These are phyloP conservation scores for Rhododendron mucronatum DNA, from an alignment of 148 eudicot species.

Conservation along the genomic window DNA sequence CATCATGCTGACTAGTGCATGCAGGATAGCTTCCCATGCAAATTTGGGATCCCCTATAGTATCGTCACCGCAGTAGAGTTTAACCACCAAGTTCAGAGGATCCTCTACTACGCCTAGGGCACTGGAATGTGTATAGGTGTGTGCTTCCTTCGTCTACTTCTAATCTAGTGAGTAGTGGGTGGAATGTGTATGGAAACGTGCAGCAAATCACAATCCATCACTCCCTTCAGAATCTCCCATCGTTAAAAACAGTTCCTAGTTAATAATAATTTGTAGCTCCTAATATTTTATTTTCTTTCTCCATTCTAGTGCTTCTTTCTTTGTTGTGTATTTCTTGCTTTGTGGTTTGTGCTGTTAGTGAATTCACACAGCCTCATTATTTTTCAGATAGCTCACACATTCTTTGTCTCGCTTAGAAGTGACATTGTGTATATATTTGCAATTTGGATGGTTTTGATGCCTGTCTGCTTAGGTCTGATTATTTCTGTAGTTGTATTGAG, in stretches of 20 bases:
- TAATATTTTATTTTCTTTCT: background rate
- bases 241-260: conserved; percentile 6
- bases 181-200: conserved; percentile 3
- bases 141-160: background rate
- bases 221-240: conserved; percentile 12
- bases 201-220: background rate
- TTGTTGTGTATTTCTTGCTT: background rate
- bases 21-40: background rate
- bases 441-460: background rate
- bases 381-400: background rate
- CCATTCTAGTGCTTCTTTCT: background rate
- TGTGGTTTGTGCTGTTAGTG: background rate
- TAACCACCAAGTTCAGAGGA: background rate
- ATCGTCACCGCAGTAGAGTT: background rate
- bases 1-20: background rate
- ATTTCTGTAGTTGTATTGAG: background rate
- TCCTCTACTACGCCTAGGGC: background rate
- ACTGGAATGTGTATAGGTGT: background rate
- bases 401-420: background rate
- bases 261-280: background rate
- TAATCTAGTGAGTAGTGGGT: background rate
- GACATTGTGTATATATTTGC: background rate
- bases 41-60: background rate
- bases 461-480: background rate
- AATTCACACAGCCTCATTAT: background rate